Conservation (phyloP, 2,329 filamentous ascomycete genomes). For the Curvularia sp. region DNA sequence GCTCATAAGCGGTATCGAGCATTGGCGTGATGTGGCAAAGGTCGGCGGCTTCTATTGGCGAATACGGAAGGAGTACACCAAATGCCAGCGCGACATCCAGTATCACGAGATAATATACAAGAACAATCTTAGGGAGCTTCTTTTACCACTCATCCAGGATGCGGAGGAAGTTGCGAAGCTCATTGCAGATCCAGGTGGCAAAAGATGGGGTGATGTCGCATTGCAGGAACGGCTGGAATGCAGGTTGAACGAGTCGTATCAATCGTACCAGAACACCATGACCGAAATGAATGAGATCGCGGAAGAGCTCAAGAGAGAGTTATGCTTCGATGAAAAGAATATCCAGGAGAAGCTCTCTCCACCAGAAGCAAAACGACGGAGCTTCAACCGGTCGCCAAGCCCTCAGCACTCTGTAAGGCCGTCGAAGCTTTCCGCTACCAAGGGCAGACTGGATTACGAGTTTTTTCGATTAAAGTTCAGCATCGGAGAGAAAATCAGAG, state of each 20-base stretch:
- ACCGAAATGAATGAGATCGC: conserved; percentile 1
- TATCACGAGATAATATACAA: neutral
- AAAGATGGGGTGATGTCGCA: neutral
- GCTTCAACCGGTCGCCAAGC: neutral
- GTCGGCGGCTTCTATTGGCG: conserved; percentile 3
- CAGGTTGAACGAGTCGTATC: neutral
- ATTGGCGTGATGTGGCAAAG: conserved; percentile 1
- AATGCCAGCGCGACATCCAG: conserved; percentile 1
- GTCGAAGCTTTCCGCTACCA: neutral
- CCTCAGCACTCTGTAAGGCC: neutral
- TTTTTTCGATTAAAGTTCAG: conserved; percentile 29
- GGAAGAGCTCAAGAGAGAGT: neutral
- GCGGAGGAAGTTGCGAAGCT: neutral
- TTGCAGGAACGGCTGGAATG: neutral
- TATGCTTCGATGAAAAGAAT: neutral
- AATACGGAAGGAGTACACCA: neutral
- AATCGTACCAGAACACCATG: neutral
- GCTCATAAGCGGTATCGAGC: conserved; percentile 1
- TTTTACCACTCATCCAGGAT: neutral
- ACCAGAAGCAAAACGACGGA: conserved; percentile 1
- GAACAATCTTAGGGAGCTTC: neutral
- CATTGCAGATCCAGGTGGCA: neutral
- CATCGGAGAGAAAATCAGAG: conserved; percentile 19
- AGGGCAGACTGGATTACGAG: conserved; percentile 18
- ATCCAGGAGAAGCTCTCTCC: neutral